Evolutionary conservation across 345 rosid species (phyloP), one percentile per base, ranked within the genome.

Genomic region (Melaleuca alternifolia): DNA sequence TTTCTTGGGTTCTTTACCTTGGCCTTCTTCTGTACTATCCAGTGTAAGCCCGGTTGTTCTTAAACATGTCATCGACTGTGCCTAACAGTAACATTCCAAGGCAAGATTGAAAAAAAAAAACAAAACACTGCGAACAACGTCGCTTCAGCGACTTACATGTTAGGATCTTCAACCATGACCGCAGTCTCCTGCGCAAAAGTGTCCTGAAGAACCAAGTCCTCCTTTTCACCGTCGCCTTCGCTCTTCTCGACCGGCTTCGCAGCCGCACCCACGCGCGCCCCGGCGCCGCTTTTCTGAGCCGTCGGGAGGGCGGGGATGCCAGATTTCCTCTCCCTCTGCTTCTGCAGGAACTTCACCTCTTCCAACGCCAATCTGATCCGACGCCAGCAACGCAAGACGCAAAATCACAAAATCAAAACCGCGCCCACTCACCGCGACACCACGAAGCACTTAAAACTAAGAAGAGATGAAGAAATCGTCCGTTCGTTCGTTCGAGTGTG

Each of bases 131-230:
- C 81, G 14, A 71, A 37, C 62, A 57, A 26, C 28, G 62, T 57
- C 28, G 62, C 62, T 57, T 11, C 62, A 24, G 41, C 85, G 1
- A 33, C 76, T 86, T 91, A 96, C 98, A 97, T 97, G 89, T 97
- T 96, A 28, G 99, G 99, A 87, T 96, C 99, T 93, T 97, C 99
- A 81, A 94, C 93, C 92, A 94, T 90, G 88, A 97, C 97, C 51
- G 99, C 99, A 76, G 99, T 97, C 93, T 97, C 99, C 88, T 95
- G 99, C 88, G 99, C 99, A 84, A 96, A 96, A 44, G 99, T 97
- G 85, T 97, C 99, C 77, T 97, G 99, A 75, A 97, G 95, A 76
- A 97, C 99, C 85, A 96, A 93, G 85, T 97, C 99, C 53, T 97
- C 99, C 91, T 97, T 97, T 81, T 97, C 99, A 41, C 97, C 99